Percentiles rank a stretch among this genome's conserved stretches.
These are phyloP conservation scores for Jaltomata sinuosa DNA, from an alignment of 257 asterid species.

Conservation along the genomic window DNA sequence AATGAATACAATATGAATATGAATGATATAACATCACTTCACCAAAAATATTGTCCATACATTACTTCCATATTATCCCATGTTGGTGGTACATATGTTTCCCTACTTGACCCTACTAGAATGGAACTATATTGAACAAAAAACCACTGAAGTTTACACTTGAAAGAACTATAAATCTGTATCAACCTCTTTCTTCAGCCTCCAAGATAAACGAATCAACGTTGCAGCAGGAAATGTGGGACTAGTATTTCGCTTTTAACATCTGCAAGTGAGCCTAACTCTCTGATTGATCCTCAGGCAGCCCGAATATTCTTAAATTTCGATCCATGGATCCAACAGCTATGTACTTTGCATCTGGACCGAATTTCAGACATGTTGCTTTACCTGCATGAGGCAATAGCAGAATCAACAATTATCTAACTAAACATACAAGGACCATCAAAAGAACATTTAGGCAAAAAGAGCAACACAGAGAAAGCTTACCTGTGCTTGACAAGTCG, in stretches of 20 bases:
- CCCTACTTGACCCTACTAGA: not conserved
- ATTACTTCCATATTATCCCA: not conserved
- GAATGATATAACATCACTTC: not conserved
- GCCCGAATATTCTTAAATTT: constrained; percentile 63
- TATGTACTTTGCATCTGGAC: constrained; percentile 61
- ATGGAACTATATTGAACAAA: not conserved
- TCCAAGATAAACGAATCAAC: not conserved
- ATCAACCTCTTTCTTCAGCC: not conserved
- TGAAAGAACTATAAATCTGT: not conserved
- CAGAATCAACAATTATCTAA: not conserved
- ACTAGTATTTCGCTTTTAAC: not conserved
- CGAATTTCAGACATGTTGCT: constrained; percentile 50
- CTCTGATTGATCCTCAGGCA: constrained; percentile 38
- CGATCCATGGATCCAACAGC: constrained; percentile 80
- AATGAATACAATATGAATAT: not conserved
- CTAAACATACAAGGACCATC: not conserved
- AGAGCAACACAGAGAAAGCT: not conserved
- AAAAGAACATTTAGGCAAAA: not conserved
- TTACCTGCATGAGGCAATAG: constrained; percentile 32
- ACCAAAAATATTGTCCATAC: not conserved
- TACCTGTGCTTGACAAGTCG: constrained; percentile 75
- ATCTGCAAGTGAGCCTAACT: not conserved
- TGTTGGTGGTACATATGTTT: not conserved
- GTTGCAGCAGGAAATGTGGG: not conserved
- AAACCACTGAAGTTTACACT: not conserved